Evolutionary conservation across 2,329 filamentous ascomycete species (phyloP), one percentile per base, ranked within the genome.

Genomic region (Penicillium crustosum): DNA sequence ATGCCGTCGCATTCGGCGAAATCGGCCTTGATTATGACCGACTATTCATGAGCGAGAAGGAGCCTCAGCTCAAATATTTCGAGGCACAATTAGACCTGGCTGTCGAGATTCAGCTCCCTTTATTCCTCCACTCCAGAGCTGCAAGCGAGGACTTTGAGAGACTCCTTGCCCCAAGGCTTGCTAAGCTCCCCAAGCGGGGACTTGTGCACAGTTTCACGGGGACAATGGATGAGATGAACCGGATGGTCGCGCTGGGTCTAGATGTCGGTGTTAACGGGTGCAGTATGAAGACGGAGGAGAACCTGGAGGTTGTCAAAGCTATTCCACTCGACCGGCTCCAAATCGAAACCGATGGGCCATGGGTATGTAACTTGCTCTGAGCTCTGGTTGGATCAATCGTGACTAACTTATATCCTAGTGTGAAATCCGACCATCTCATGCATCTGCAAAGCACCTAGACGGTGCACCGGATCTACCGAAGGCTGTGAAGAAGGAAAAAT

Each of bases 251-350:
- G 2, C 74, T 95, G 45, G 93, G 93, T 0, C 84, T 97, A 53
- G 89, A 96, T 75, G 87, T 99, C 60, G 93, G 94, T n/a, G 86
- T 97, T 60, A 99, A 99, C 71, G 94, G 94, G 5, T 99, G 94
- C 75, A 95, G 90, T 68, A 85, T 99, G 80, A 99, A 97, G 82
- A 97, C 91, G 6, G 87, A 83, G 12, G 91, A 96, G 72, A 99
- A 97, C 68, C 85, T 96, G 41, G 87, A 84, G 15, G 93, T 97
- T 3, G 91, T 97, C 12, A 86, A 83, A 61, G 84, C 88, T 59
- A 86, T 97, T 39, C 89, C 87, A 12, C 78, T 99, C 12, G 86
- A 93, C 55, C 79, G 88, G 47, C 75, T 99, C 53, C 95, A 97
- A 83, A 86, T 99, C 48, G 94, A 99, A 81, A 99, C 94, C 0